These are phyloP conservation scores for Penicillium freii DNA, from an alignment of 2,329 filamentous ascomycete genomes.

Conservation along the genomic window DNA sequence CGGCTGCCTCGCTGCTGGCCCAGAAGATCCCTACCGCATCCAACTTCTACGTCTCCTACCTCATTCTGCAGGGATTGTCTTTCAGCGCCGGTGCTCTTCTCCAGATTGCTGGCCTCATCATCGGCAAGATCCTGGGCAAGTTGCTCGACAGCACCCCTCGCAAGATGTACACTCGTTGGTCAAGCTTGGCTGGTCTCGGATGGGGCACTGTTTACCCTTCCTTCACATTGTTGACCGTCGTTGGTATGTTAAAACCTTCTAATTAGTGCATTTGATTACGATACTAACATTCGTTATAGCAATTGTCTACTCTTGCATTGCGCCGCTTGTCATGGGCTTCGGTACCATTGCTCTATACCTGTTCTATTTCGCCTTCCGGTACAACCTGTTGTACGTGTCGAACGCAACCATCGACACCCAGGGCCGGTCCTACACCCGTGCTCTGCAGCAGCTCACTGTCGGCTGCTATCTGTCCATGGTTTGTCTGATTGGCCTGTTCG, in stretches of 20 bases:
- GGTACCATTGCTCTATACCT: slow-evolving; percentile 73
- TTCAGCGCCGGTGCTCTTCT: slow-evolving; percentile 73
- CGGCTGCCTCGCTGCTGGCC: slow-evolving; percentile 65
- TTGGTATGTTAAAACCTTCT: slow-evolving; percentile 55
- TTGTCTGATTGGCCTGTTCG: slow-evolving; percentile 82
- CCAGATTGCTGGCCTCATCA: slow-evolving; percentile 69
- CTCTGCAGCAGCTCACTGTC: slow-evolving; percentile 78
- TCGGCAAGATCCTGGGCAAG: slow-evolving; percentile 72
- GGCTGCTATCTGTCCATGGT: slow-evolving; percentile 81
- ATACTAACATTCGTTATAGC: slow-evolving; percentile 48
- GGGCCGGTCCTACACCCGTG: slow-evolving; percentile 82
- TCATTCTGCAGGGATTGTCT: slow-evolving; percentile 84
- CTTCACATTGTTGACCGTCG: slow-evolving; percentile 77
- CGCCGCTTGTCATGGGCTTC: slow-evolving; percentile 79
- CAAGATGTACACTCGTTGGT: slow-evolving; percentile 76
- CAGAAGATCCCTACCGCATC: slow-evolving; percentile 75
- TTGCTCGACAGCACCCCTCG: slow-evolving; percentile 75
- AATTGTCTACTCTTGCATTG: slow-evolving; percentile 82
- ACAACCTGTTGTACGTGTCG: slow-evolving; percentile 85
- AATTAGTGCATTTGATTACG: background rate
- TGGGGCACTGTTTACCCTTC: slow-evolving; percentile 83
- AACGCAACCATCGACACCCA: slow-evolving; percentile 82
- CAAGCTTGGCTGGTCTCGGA: slow-evolving; percentile 67
- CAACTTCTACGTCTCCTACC: slow-evolving; percentile 95
- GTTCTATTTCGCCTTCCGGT: slow-evolving; percentile 84